A percentile compares a stretch with the other conserved stretches of the same genome.
These are phyloP conservation scores for Neopestalotiopsis sp. DNA, from an alignment of 2,329 filamentous ascomycete species.

Conservation along the genomic window DNA sequence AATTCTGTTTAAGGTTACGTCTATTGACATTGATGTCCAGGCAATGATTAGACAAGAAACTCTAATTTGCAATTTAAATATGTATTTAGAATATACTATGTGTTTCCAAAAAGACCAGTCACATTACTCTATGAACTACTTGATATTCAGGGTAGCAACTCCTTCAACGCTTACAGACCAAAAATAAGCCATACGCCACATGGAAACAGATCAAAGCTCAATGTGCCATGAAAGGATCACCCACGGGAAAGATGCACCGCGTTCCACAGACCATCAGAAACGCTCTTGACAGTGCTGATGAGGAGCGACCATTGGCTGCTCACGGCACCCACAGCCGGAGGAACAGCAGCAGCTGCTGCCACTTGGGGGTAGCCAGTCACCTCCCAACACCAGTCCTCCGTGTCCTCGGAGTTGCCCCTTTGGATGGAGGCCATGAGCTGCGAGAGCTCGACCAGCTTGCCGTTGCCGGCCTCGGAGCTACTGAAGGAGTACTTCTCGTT, in stretches of 20 bases:
- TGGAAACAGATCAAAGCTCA: too few species aligned
- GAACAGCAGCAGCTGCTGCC: too few species aligned
- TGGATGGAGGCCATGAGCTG: slow-evolving; percentile 16
- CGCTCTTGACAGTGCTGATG: not conserved
- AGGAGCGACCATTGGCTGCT: not conserved
- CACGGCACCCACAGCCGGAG: too few species aligned
- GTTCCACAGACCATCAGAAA: slow-evolving; percentile 3
- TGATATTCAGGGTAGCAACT: slow-evolving; percentile 7
- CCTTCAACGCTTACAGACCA: not conserved
- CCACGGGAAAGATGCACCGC: slow-evolving; percentile 3
- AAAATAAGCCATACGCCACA: not conserved
- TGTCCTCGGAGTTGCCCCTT: slow-evolving; percentile 12
- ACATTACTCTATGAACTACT: not conserved
- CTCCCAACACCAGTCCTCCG: slow-evolving; percentile 18
- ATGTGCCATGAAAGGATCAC: not conserved
- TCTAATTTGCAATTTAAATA: too few species aligned
- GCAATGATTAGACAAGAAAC: too few species aligned
- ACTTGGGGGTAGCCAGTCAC: slow-evolving; percentile 4
- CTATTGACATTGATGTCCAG: too few species aligned
- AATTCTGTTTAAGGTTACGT: too few species aligned
- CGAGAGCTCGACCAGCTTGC: slow-evolving; percentile 13
- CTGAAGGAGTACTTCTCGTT: slow-evolving; percentile 16
- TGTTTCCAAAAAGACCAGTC: not conserved
- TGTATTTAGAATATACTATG: too few species aligned
- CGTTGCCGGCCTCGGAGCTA: not conserved